Base-by-base conservation (phyloP, 2,329 filamentous ascomycete species). In the Purpureocillium lavendulum region DNA sequence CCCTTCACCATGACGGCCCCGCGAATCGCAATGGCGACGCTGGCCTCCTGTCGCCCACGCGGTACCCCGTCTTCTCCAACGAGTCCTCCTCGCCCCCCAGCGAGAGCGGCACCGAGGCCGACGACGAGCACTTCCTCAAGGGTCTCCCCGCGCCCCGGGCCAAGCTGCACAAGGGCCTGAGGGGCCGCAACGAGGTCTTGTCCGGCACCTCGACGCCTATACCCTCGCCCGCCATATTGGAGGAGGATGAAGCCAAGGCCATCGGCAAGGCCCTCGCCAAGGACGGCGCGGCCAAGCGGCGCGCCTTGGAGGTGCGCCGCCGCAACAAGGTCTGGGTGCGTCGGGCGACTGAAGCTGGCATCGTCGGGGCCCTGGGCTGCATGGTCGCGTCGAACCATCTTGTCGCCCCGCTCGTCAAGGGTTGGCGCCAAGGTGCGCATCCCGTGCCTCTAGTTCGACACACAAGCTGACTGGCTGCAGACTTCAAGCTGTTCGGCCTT, bases 81-180 rank as follows among this genome's bases (percentile, higher is more conserved):
- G 71, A 75, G 38, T 77, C 75, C 4, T 77, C 75, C 4, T 70
- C 73, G 1, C 73, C 79, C 2, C 77, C 76, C 10, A 95, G 87
- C 59, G 89, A 95, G 50, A 95, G 88, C 58, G 90, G 90, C 17
- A 94, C 89, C 14, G 90, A 97, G 58, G 90, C 90, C 30, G 90
- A 96, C 53, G 90, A 97, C 64, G 90, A 97, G 60, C 84, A 89
- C 46, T 82, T 90, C 49, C 69, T 95, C 41, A 92, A 84, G 58
- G 84, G 88, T 1, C 66, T 96, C 16, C 89, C 90, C 1, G 86
- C 89, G 3, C 85, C 89, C 2, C 82, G 73, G n/a, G 50, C 73
- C 8, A 75, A 79, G 44, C 70, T 78, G 26, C 82, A 84, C 56
- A 96, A 95, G 63, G 89, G 88, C 7, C 61, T 95, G 36, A 75